Evolutionary conservation across 2,329 filamentous ascomycete species (phyloP), one percentile per base, ranked within the genome.

Genomic region (Rachicladosporium sp.): DNA sequence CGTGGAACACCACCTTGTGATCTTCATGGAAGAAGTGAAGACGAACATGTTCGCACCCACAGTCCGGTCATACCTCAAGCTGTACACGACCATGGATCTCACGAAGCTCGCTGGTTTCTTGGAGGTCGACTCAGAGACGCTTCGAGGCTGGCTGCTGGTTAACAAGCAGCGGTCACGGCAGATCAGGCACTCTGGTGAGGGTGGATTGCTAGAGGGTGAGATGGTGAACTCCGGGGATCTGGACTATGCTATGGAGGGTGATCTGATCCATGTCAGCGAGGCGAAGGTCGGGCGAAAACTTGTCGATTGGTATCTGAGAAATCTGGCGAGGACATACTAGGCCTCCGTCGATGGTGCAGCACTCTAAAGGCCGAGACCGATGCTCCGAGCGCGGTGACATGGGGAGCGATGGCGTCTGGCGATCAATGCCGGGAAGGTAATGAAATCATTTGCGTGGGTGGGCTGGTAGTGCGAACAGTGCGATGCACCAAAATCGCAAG

Each of bases 11-110:
- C 89, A 98, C 68, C 78, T 94, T 49, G 74, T 83, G 56, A 82
- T 98, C 68, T 98, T 98, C 74, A 96, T 98, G 89, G 88, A 95
- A 54, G 91, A 98, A 71, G 89, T 98, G 65, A 94, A 93, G 78
- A 95, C 86, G 68, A 96, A 93, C 68, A 91, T 98, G 77, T 93
- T 79, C 79, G 89, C 85, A 63, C 91, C 91, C 33, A 95, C 88
- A 34, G 83, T 98, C 63, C 94, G 93, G 74, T 95, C 88, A 46
- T 98, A 98, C 72, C 78, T 98, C 52, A 91, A 93, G 62, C 82
- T 98, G 41, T 98, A 98, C 78, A 96, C 91, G 34, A 98, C 91
- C 52, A 96, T 98, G 89, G 91, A 98, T 58, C 73, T 98, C 47
- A 91, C 89, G 72, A 98, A 98, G 71, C 79, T 98, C 46, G 86